Evolutionary conservation across 306 rosid species (phyloP), one percentile per base, ranked within the genome.

Genomic region (Fragaria nilgerrensis): DNA sequence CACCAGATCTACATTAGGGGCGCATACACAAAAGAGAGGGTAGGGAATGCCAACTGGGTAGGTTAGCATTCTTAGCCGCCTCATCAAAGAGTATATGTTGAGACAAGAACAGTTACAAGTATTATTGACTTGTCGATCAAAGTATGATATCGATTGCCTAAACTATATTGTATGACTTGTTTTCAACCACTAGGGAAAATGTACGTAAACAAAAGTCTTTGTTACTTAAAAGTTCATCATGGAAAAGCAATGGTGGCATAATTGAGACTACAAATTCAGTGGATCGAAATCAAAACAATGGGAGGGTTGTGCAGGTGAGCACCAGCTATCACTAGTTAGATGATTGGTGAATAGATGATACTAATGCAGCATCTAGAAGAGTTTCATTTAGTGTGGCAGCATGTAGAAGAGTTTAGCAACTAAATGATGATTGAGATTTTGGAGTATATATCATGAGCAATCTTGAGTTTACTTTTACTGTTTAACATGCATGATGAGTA

Each of bases 271-370:
- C 68, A 5, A 78, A 55, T 9, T 14, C 74, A 29, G 64, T 27
- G 50, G 13, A 70, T 20, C 44, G 14, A 49, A 45, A 70, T 82
- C 80, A 79, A 70, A 82, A 73, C 78, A 76, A 56, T 25, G 84
- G 84, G 77, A 65, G 62, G 34, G 34, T 32, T 32, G 34, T 32
- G 34, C 34, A 32, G 34, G 34, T 32, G 34, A 32, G 34, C 34
- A 32, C 72, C 25, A 43, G 14, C 81, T 70, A 71, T 29, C 44
- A 49, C 74, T 50, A 11, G n/a, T 68, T 39, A 41, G 32, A 41
- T n/a, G 72, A 68, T 68, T n/a, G 27, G 72, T 68, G 17, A 39
- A 68, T 11, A 25, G 37, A 1, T 55, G 9, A 22, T 6, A 55
- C 27, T n/a, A 20, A n/a, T 43, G 2, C 12, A 7, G 39, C 39